phyloP scores from a whole-genome alignment of 2,329 filamentous ascomycete species.

The Fusarium agapanthi region DNA sequence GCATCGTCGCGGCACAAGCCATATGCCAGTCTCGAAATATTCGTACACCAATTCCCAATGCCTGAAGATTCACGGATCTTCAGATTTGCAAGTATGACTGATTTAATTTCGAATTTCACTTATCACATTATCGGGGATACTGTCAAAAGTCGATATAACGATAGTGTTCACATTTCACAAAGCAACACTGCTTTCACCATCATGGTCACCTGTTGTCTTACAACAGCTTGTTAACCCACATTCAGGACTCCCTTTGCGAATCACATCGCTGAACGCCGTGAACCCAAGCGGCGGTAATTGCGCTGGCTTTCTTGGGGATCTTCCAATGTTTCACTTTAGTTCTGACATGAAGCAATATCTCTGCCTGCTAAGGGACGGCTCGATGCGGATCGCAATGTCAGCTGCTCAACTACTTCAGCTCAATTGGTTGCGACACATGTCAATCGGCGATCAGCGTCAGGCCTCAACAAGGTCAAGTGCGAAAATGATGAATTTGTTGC shows the following conservation, averaged over 20 bases:
- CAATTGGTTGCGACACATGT: conserved; percentile 10
- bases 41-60: neutral
- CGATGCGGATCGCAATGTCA: neutral
- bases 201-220: neutral
- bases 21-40: neutral
- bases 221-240: neutral
- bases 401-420: conserved; percentile 1
- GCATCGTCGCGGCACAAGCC: conserved; percentile 2
- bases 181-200: neutral
- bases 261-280: neutral
- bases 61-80: neutral
- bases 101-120: neutral
- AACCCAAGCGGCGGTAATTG: neutral
- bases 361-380: neutral
- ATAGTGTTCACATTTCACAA: neutral
- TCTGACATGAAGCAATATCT: neutral
- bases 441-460: neutral
- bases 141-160: neutral
- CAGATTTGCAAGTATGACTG: too few relatives aligned
- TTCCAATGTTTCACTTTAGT: conserved; percentile 1
- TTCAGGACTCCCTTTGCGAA: neutral
- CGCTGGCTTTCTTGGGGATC: neutral
- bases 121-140: neutral
- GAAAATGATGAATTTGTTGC: neutral
- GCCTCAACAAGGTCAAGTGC: neutral